Evolutionary conservation across 768 basidiomycete genomes (phyloP).

Genomic region (Mycena sanguinolenta): DNA sequence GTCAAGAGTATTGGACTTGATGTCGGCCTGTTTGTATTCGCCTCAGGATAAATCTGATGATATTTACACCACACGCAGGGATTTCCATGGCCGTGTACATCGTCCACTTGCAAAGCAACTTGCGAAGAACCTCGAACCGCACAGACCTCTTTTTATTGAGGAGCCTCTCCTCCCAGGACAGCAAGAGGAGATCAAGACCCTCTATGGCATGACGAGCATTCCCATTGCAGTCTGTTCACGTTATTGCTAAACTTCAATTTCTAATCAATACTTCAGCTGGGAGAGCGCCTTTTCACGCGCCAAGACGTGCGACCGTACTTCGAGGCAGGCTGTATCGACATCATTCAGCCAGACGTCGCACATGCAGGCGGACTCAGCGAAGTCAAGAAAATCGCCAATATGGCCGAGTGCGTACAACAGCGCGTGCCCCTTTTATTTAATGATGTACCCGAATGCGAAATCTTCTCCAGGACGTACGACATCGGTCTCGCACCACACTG

Average conservation of each 20-base stretch:
- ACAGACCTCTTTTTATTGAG: constrained; percentile 76
- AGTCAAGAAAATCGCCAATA: constrained; percentile 53
- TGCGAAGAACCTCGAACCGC: constrained; percentile 69
- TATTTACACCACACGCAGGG: constrained; percentile 38
- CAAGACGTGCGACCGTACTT: constrained; percentile 76
- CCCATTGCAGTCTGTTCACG: constrained; percentile 44
- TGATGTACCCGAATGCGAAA: constrained; percentile 60
- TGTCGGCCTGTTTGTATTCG: constrained; percentile 58
- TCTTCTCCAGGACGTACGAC: constrained; percentile 70
- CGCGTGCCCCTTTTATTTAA: neutral
- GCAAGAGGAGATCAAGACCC: constrained; percentile 32
- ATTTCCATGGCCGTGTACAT: constrained; percentile 80
- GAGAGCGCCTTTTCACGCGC: constrained; percentile 74
- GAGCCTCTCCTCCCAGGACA: constrained; percentile 49
- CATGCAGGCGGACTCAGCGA: constrained; percentile 37
- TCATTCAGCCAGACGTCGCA: constrained; percentile 76
- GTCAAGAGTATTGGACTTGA: constrained; percentile 70
- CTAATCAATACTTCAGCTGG: constrained; percentile 46
- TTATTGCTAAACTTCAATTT: neutral
- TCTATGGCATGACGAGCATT: constrained; percentile 32
- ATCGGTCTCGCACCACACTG: constrained; percentile 81
- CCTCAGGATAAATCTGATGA: neutral
- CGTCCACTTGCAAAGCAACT: constrained; percentile 80
- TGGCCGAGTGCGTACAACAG: constrained; percentile 51
- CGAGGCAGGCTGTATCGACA: constrained; percentile 73